Evolutionary conservation across 164 flowering plant genomes (phyloP).

Genomic region (Dillenia turbinata): DNA sequence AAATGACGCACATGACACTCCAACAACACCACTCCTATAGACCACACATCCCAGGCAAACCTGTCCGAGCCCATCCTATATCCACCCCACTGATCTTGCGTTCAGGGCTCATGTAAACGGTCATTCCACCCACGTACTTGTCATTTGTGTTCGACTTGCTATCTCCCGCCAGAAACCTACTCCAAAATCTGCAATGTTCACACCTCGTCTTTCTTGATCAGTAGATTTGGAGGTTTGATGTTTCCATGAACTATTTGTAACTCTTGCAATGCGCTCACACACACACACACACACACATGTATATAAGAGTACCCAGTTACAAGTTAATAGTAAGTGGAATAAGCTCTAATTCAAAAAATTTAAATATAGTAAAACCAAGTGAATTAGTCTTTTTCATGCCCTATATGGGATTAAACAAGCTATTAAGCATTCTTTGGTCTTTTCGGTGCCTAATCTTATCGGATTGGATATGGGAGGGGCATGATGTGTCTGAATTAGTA

Average conservation of each 20-base stretch:
- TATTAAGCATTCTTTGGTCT: too few relatives aligned
- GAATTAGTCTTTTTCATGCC: too few relatives aligned
- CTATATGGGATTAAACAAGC: too few relatives aligned
- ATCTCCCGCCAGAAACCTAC: slow-evolving; percentile 18
- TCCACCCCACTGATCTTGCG: slow-evolving; percentile 35
- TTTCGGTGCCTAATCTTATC: too few relatives aligned
- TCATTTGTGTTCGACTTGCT: slow-evolving; percentile 3
- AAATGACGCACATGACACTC: slow-evolving; percentile 48
- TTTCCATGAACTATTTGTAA: slow-evolving; percentile 54
- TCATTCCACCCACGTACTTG: slow-evolving; percentile 31
- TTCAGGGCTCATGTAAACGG: slow-evolving; percentile 71
- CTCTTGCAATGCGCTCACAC: slow-evolving; percentile 22
- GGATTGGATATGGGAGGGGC: too few relatives aligned
- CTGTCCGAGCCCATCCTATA: slow-evolving; percentile 20
- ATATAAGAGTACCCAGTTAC: too few relatives aligned
- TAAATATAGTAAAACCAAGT: too few relatives aligned
- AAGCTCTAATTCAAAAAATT: too few relatives aligned
- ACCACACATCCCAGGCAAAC: slow-evolving; percentile 58
- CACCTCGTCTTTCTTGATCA: slow-evolving; percentile 38
- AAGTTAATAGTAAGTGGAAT: too few relatives aligned
- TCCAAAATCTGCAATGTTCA: slow-evolving; percentile 65
- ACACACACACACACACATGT: too few relatives aligned
- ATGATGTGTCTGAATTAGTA: too few relatives aligned
- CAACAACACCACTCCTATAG: slow-evolving; percentile 43
- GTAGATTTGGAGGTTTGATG: slow-evolving; percentile 58